Base-by-base conservation (phyloP, 495 filamentous ascomycete species). In the Talaromyces thailandensis region DNA sequence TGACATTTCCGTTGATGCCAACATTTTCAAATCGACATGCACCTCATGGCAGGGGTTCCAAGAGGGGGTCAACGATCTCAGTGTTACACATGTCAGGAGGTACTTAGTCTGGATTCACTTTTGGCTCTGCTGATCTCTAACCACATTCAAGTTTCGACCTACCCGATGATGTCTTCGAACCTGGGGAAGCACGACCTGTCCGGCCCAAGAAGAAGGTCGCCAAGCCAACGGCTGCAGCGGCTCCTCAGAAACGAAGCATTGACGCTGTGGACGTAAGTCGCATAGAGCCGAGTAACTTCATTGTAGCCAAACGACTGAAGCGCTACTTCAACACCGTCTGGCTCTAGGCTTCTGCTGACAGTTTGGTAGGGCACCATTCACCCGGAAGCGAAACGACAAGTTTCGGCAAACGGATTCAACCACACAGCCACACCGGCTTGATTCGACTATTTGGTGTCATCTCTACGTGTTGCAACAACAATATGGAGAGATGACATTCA, bases 161-260 rank as follows among this genome's bases (percentile, higher is more conserved):
- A 21, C 95, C 94, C 21, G 85, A 87, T 58, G 92, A 98, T 71
- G 86, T 98, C 1, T 98, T 98, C 71, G 81, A 86, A 62, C 75
- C 85, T 4, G 92, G 92, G 63, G 94, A 98, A 73, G 76, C 74
- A 25, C 88, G 84, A 64, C 89, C 90, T 14, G 66, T 71, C 6
- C 85, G 82, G 60, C 82, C 86, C 24, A 83, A 82, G 71, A 86
- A 84, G 69, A 92, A 86, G 76, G 79, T 75, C 29, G 60, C 71
- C 35, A 84, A 81, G 68, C 78, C 70, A 56, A 16, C 45, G 24
- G 7, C 59, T 29, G 57, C 66, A 63, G 72, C 76, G 37, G 50
- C 67, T 25, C 66, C 64, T 62, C 76, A 82, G 70, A 76, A 79
- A 64, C 72, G 78, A 57, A 66, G 66, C 61, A 70, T 79, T 66